Conservation (phyloP, 2,329 filamentous ascomycete species). For the Rhynchosporium secalis region DNA sequence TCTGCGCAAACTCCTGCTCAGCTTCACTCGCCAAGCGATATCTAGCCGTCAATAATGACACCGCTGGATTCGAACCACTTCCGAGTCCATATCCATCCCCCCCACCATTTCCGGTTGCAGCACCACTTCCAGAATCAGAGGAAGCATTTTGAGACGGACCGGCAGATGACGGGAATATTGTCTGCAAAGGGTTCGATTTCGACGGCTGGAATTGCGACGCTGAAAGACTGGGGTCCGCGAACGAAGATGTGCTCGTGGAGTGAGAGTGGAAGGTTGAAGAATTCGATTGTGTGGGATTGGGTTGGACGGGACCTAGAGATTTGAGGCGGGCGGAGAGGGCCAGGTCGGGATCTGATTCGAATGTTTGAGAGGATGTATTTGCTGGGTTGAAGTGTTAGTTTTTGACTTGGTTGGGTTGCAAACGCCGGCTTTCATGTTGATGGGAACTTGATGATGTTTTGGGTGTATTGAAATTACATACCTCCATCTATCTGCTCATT, state of each 20-base stretch:
- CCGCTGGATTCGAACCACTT: conserved; percentile 30
- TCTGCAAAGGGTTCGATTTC: neutral
- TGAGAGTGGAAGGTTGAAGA: conserved; percentile 34
- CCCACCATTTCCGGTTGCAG: too few relatives aligned
- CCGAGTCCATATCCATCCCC: neutral
- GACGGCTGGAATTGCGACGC: conserved; percentile 28
- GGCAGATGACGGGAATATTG: neutral
- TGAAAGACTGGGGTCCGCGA: conserved; percentile 16
- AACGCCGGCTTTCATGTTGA: neutral
- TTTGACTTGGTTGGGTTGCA: neutral
- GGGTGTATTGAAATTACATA: conserved; percentile 12
- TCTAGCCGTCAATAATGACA: conserved; percentile 40
- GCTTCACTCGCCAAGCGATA: conserved; percentile 63
- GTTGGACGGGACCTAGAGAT: conserved; percentile 35
- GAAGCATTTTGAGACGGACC: neutral
- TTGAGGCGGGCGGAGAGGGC: conserved; percentile 32
- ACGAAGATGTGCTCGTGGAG: neutral
- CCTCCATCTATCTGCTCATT: conserved; percentile 19
- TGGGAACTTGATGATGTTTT: neutral
- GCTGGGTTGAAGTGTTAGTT: neutral
- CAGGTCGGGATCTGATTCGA: conserved; percentile 27
- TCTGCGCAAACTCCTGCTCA: conserved; percentile 53
- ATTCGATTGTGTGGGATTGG: conserved; percentile 36
- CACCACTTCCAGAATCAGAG: too few relatives aligned
- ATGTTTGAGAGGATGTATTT: neutral